Evolutionary conservation across 129 eudicot genomes (phyloP), one percentile per base, ranked within the genome.

Genomic region (Artemisia argyi): DNA sequence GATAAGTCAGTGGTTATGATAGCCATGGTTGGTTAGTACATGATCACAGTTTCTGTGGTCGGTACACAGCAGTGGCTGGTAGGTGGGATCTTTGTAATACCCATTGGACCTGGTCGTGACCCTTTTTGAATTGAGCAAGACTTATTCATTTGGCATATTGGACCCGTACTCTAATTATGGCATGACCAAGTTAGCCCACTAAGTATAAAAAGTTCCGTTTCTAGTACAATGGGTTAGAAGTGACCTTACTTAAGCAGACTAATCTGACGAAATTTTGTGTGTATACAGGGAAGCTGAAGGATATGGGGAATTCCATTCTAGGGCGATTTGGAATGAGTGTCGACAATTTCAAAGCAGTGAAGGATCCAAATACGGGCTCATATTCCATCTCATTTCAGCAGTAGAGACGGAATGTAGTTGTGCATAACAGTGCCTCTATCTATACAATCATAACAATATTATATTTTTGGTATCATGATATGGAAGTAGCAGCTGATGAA

Each of bases 301-400:
- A 94, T 26, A 77, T 94, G 93, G 98, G 98, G 65, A 94, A 94
- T 80, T 66, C 88, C 0, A 72, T 94, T 73, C 72, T 94, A 50
- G 98, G 98, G 9, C 81, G 87, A 30, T 94, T 94, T 77, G 98
- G 98, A 66, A 94, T 94, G 98, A 94, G 98, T n/a, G 84, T 87
- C 0, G 98, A 94, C 85, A 94, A 90, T 83, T 94, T 94, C 61
- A 94, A 94, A 83, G 90, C 97, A 1, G 97, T 94, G 5, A 75
- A 94, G 78, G 98, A 94, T 84, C 98, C 98, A 61, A 94, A 94
- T 47, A 89, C 97, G 8, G 98, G 97, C 60, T 90, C 98, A 12
- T 90, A 90, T 76, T 89, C 98, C 5, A 65, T 94, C 63, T 82
- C 89, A 44, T 92, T 89, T 72, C 98, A 89, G 79, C 91, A 74